Conservation (phyloP, 2,329 filamentous ascomycete species). For the Cladosporium halotolerans region DNA sequence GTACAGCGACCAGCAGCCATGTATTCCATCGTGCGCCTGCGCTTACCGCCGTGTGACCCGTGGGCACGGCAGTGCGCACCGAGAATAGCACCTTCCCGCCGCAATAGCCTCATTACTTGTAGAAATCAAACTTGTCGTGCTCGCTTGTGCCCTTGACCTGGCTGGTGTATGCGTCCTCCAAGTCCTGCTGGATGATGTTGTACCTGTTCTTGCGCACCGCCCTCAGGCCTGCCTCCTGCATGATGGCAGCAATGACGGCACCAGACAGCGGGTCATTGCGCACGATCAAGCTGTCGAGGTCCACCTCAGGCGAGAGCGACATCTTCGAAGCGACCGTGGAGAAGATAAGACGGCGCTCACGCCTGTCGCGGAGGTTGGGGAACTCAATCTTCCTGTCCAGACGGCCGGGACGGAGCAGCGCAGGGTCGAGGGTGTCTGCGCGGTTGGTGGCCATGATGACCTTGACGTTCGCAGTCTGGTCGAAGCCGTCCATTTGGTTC, state of each 20-base stretch:
- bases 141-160: slow-evolving; percentile 83
- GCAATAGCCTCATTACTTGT: slow-evolving; percentile 53
- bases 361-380: slow-evolving; percentile 84
- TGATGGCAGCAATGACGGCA: slow-evolving; percentile 94
- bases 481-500: slow-evolving; percentile 99
- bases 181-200: slow-evolving; percentile 95
- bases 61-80: too few relatives aligned
- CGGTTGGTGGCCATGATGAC: slow-evolving; percentile 99
- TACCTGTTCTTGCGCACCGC: slow-evolving; percentile 97
- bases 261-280: slow-evolving; percentile 93
- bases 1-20: slow-evolving; percentile 5
- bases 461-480: slow-evolving; percentile 98
- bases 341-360: slow-evolving; percentile 95
- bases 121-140: slow-evolving; percentile 79
- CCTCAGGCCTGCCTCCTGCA: slow-evolving; percentile 94
- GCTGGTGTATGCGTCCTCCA: slow-evolving; percentile 94
- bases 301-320: slow-evolving; percentile 93
- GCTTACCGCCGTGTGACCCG: too few relatives aligned
- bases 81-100: too few relatives aligned
- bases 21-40: neutral
- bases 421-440: slow-evolving; percentile 92
- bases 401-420: slow-evolving; percentile 86
- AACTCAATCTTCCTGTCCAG: slow-evolving; percentile 99
- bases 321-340: slow-evolving; percentile 95
- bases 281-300: slow-evolving; percentile 92